Percentiles rank a stretch among this genome's conserved stretches.
These are phyloP conservation scores for Leccinum aurantiacum DNA, from an alignment of 768 basidiomycete species.

Conservation along the genomic window DNA sequence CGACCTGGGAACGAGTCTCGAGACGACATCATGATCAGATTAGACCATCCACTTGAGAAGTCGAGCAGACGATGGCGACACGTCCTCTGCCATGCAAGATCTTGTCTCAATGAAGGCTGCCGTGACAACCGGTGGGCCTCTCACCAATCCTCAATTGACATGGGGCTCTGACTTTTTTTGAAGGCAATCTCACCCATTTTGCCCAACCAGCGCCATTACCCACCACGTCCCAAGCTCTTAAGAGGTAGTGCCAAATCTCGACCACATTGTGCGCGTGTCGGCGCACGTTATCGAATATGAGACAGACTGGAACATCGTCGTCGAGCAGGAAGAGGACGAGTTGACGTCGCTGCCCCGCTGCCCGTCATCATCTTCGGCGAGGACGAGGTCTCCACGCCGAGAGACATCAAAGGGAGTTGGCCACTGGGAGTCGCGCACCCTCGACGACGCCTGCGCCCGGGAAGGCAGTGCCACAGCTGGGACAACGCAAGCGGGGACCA, in stretches of 20 bases:
- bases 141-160: no score
- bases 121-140: no score
- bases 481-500: conserved; percentile 40
- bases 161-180: no score
- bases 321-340: conserved; percentile 59
- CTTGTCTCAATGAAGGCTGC: no score
- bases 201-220: no score
- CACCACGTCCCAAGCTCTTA: no score
- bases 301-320: conserved; percentile 81
- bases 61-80: no score
- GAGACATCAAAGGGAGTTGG: conserved; percentile 47
- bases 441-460: conserved; percentile 39
- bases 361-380: conserved; percentile 34
- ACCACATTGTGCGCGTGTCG: conserved; percentile 70
- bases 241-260: conserved; percentile 34
- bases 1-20: no score
- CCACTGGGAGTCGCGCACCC: conserved; percentile 48
- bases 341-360: conserved; percentile 11
- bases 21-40: no score
- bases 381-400: conserved; percentile 40
- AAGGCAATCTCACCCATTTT: no score
- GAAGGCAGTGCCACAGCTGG: conserved; percentile 1
- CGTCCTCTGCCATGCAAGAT: no score
- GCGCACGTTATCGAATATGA: conserved; percentile 79
- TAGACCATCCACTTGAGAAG: no score